Evolutionary conservation across 805 yeast species (phyloP), one percentile per base, ranked within the genome.

Genomic region (Saturnispora kantuleensis): DNA sequence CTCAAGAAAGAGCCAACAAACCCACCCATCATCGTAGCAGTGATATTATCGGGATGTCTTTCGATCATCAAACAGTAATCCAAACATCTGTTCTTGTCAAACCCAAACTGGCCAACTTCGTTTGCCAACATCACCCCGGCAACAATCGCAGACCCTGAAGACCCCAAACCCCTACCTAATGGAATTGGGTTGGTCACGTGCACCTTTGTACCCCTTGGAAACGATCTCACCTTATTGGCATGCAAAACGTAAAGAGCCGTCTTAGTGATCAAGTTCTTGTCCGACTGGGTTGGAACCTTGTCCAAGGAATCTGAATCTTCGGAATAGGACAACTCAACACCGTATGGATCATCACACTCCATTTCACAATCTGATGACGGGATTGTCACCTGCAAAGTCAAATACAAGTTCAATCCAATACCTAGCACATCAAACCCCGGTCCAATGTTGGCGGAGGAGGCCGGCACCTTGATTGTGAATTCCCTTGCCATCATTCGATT

Each of bases 11-110:
- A 87, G 37, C 98, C 98, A 35, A 89, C 96, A 63, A 93, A 93
- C 1, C 98, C 97, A 48, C 98, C 98, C 81, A 89, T 83, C 96
- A 93, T 87, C 32, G 98, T 96, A 30, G 98, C 98, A 10, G 96
- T 87, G 57, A 93, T 89, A 64, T 93, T 93, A 66, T 93, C 98
- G 31, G 98, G 98, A 58, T 93, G 98, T 62, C 97, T 80, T 69
- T 93, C 98, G 53, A 93, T 89, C 93, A 93, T 85, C 55, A 93
- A 73, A 63, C 96, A 87, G 69, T 84, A 93, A 64, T 93, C 98
- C 56, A 93, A 70, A 79, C 93, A 74, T 55, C 97, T 73, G 55
- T 77, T 81, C 64, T 84, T 89, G 41, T 80, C 67, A 48, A 88
- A 76, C 1, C 76, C 77, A 31, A 90, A 68, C 41, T 76, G 70